These are phyloP conservation scores for Trypanosoma scelopori DNA, from an alignment of 208 protist species.

Conservation along the genomic window DNA sequence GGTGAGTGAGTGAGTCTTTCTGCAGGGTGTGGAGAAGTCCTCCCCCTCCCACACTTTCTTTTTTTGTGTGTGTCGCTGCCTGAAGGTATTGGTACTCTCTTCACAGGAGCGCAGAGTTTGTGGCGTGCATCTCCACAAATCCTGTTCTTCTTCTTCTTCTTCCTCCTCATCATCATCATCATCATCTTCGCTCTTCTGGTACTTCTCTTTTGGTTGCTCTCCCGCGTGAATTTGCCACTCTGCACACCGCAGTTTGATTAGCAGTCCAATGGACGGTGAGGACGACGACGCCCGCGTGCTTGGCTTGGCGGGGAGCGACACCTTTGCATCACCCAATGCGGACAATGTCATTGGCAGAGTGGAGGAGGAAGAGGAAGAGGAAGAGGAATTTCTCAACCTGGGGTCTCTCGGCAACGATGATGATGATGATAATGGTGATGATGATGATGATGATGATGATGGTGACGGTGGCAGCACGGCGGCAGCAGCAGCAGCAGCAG, in stretches of 20 bases:
- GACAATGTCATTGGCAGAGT: neutral
- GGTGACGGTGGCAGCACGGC: neutral
- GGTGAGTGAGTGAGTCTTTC: too few relatives aligned
- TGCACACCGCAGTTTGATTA: neutral
- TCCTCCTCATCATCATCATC: too few relatives aligned
- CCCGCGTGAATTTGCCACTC: too few relatives aligned
- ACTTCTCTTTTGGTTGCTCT: too few relatives aligned
- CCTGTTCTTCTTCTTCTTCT: too few relatives aligned
- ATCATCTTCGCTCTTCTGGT: too few relatives aligned
- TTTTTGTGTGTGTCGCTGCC: neutral
- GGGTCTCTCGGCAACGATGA: constrained; percentile 4
- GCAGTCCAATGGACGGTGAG: constrained; percentile 7
- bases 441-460: neutral
- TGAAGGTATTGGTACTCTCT: constrained; percentile 8
- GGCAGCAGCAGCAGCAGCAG: too few relatives aligned
- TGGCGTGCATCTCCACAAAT: too few relatives aligned
- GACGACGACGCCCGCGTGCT: constrained; percentile 23
- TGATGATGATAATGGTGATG: neutral
- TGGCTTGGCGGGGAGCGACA: neutral
- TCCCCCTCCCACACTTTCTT: too few relatives aligned
- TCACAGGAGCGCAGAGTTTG: neutral
- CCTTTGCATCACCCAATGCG: neutral
- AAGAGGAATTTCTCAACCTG: constrained; percentile 16
- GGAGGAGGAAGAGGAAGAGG: constrained; percentile 6
- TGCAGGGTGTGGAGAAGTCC: too few relatives aligned